phyloP scores from a whole-genome alignment of 1,139 yeast species.

The Yamadazyma aaseri region DNA sequence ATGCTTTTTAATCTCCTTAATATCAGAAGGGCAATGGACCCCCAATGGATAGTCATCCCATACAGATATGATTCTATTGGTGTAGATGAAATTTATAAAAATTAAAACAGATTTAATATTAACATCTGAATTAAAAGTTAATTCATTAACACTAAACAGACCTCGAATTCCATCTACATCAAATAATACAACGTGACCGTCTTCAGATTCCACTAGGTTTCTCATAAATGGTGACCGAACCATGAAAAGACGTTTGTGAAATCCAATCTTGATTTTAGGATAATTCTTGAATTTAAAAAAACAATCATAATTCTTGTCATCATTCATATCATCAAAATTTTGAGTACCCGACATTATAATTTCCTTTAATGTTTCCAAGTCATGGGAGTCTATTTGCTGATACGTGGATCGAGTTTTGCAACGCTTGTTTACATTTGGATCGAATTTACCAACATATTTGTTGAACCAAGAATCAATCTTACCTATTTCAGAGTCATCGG shows the following conservation, averaged over 20 bases:
- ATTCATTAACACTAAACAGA: constrained; percentile 15
- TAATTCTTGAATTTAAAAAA: constrained; percentile 15
- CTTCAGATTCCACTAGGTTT: constrained; percentile 20
- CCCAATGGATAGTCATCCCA: constrained; percentile 26
- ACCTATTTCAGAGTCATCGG: constrained; percentile 7
- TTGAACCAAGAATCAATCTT: constrained; percentile 19
- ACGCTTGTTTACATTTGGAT: constrained; percentile 16
- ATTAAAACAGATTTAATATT: constrained; percentile 29
- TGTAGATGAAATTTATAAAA: constrained; percentile 34
- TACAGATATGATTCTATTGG: constrained; percentile 24
- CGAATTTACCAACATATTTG: constrained; percentile 18
- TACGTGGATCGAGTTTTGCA: constrained; percentile 17
- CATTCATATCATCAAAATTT: not conserved
- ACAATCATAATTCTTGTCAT: constrained; percentile 17
- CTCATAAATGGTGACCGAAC: constrained; percentile 27
- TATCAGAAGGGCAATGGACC: constrained; percentile 18
- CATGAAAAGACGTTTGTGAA: constrained; percentile 30
- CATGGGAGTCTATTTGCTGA: constrained; percentile 15
- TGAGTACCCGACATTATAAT: constrained; percentile 4
- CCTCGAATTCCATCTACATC: constrained; percentile 23
- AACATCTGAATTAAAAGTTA: constrained; percentile 20
- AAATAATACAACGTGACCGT: constrained; percentile 14
- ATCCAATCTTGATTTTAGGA: constrained; percentile 23
- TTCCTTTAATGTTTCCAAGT: constrained; percentile 8
- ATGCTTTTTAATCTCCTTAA: constrained; percentile 20